Evolutionary conservation across 306 rosid species (phyloP).

Genomic region (Vicia faba): DNA sequence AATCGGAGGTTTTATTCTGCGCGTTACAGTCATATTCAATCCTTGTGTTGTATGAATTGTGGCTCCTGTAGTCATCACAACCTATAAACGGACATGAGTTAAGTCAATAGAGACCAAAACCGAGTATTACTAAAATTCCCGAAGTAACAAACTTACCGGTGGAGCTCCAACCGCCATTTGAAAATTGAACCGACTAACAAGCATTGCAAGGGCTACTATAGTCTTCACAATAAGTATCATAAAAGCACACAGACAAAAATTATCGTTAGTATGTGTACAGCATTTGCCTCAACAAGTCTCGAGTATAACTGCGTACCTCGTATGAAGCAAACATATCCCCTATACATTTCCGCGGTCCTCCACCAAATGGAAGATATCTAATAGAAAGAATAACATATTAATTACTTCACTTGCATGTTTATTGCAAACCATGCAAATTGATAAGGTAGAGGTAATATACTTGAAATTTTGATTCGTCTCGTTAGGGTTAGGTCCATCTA

Average conservation of each 20-base stretch:
- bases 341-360: slow-evolving; percentile 90
- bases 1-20: slow-evolving; percentile 74
- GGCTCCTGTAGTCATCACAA: slow-evolving; percentile 94
- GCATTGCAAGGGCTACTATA: slow-evolving; percentile 91
- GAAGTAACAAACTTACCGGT: slow-evolving; percentile 58
- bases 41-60: slow-evolving; percentile 96
- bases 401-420: slow-evolving; percentile 16
- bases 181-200: slow-evolving; percentile 82
- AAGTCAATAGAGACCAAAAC: background rate
- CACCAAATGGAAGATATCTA: slow-evolving; percentile 96
- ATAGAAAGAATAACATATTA: slow-evolving; percentile 28
- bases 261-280: slow-evolving; percentile 29
- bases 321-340: slow-evolving; percentile 94
- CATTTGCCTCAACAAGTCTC: background rate
- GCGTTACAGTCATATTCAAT: slow-evolving; percentile 80
- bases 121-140: slow-evolving; percentile 1
- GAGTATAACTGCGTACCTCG: slow-evolving; percentile 58
- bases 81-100: slow-evolving; percentile 52
- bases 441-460: slow-evolving; percentile 42
- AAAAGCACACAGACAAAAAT: slow-evolving; percentile 17
- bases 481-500: slow-evolving; percentile 96
- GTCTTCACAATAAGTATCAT: slow-evolving; percentile 52
- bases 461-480: slow-evolving; percentile 93
- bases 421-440: slow-evolving; percentile 17
- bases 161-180: slow-evolving; percentile 91